phyloP scores from a whole-genome alignment of 2,329 filamentous ascomycete genomes.

The Plectosphaerella plurivora region DNA sequence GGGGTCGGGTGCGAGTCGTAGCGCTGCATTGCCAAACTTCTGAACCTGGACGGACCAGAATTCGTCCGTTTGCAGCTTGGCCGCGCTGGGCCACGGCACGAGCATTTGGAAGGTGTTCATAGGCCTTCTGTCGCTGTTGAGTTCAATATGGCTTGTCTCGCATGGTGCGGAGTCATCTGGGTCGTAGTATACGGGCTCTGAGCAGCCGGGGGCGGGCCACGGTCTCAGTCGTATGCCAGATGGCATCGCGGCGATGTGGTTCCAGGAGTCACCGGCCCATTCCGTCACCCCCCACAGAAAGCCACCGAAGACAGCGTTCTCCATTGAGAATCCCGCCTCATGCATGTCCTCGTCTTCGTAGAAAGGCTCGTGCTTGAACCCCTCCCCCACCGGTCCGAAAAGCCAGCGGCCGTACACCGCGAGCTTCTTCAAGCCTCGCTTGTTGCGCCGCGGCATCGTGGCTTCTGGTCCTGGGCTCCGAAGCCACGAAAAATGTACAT shows the following conservation, averaged over 20 bases:
- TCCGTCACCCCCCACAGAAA: too few relatives aligned
- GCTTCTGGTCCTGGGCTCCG: background rate
- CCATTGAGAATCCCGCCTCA: conserved; percentile 19
- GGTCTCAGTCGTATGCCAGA: background rate
- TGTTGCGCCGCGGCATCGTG: background rate
- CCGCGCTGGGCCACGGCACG: background rate
- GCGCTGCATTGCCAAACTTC: conserved; percentile 17
- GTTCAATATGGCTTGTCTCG: background rate
- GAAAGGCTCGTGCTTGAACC: conserved; percentile 14
- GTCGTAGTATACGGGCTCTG: background rate
- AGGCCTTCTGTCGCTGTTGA: background rate
- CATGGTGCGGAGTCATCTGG: background rate
- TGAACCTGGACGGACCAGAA: conserved; percentile 20
- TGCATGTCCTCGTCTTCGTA: conserved; percentile 16
- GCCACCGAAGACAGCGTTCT: conserved; percentile 4
- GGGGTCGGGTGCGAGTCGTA: conserved; percentile 2
- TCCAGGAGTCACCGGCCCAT: too few relatives aligned
- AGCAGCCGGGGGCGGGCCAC: background rate
- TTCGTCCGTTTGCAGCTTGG: conserved; percentile 14
- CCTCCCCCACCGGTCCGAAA: background rate
- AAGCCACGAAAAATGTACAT: background rate
- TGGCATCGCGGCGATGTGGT: too few relatives aligned
- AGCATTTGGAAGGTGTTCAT: background rate
- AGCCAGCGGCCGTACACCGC: background rate
- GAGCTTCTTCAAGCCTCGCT: background rate